These are phyloP conservation scores for Candida pseudofarinosa DNA, from an alignment of 805 yeast genomes.

Conservation along the genomic window DNA sequence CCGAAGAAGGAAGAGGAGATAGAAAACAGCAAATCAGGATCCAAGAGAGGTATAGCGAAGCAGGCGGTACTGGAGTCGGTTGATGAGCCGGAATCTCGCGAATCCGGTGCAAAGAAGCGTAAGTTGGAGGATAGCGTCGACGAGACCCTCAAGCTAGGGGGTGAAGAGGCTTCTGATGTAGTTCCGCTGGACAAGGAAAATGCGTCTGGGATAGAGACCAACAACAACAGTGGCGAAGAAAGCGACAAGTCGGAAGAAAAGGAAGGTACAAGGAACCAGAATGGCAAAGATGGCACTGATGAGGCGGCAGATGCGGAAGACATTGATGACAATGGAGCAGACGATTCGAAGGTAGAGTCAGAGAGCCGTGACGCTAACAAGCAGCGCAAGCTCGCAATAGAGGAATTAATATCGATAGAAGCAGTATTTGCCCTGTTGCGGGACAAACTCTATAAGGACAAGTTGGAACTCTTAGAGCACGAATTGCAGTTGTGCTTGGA, in stretches of 20 bases:
- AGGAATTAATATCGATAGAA: constrained; percentile 75
- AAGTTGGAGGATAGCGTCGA: constrained; percentile 4
- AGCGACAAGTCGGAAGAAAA: constrained; percentile 13
- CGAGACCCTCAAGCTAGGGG: constrained; percentile 7
- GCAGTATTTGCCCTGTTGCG: constrained; percentile 80
- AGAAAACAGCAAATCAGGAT: not conserved
- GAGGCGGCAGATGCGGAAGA: constrained; percentile 3
- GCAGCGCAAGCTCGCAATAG: constrained; percentile 59
- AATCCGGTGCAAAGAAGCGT: constrained; percentile 13
- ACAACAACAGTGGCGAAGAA: constrained; percentile 10
- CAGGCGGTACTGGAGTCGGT: not conserved
- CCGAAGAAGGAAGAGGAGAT: not conserved
- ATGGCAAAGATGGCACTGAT: constrained; percentile 1
- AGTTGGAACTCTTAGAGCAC: constrained; percentile 67
- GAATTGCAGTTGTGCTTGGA: constrained; percentile 83
- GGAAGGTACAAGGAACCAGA: constrained; percentile 5
- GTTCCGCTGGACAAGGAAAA: not conserved
- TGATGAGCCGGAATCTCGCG: constrained; percentile 16
- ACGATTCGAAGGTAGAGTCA: constrained; percentile 8
- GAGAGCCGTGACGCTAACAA: constrained; percentile 26
- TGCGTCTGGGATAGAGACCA: not conserved
- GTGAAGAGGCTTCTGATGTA: not conserved
- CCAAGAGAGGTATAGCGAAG: not conserved
- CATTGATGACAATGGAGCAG: constrained; percentile 10
- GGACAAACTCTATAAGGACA: constrained; percentile 81